phyloP scores from a whole-genome alignment of 768 basidiomycete genomes.

The Coprinopsis strossmayeri region DNA sequence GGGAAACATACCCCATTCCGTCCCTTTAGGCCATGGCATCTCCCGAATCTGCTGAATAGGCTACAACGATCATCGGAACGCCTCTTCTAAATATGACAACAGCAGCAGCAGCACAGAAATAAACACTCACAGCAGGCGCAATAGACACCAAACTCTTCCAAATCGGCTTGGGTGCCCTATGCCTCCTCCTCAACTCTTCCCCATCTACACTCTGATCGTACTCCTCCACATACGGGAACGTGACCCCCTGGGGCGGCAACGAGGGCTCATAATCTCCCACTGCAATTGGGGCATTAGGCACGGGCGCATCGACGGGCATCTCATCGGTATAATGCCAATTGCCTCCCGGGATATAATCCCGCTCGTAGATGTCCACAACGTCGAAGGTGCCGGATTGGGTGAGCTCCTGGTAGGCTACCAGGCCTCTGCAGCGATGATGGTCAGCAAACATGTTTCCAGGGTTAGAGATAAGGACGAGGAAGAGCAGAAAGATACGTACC shows the following conservation, averaged over 20 bases:
- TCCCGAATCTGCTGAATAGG: conserved; percentile 26
- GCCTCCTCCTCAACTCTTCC: conserved; percentile 18
- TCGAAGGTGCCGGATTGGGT: no score
- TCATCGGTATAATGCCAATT: conserved; percentile 40
- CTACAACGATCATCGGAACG: conserved; percentile 5
- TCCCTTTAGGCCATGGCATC: conserved; percentile 24
- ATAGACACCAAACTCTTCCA: conserved; percentile 30
- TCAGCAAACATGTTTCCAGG: no score
- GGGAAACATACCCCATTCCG: conserved; percentile 25
- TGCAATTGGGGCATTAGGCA: conserved; percentile 27
- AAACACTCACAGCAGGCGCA: conserved; percentile 25
- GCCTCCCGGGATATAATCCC: conserved; percentile 32
- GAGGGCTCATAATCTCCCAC: conserved; percentile 30
- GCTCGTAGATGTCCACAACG: conserved; percentile 30
- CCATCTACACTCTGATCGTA: conserved; percentile 17
- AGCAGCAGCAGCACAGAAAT: no score
- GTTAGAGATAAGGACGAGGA: no score
- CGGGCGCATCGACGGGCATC: conserved; percentile 25
- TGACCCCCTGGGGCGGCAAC: conserved; percentile 25
- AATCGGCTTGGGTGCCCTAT: conserved; percentile 31
- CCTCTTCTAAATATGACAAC: background rate
- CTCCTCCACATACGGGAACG: conserved; percentile 22
- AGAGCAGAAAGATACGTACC: no score
- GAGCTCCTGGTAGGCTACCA: no score
- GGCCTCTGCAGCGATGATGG: no score